Evolutionary conservation across 1,139 yeast genomes (phyloP).

Genomic region (Debaryomyces udenii): DNA sequence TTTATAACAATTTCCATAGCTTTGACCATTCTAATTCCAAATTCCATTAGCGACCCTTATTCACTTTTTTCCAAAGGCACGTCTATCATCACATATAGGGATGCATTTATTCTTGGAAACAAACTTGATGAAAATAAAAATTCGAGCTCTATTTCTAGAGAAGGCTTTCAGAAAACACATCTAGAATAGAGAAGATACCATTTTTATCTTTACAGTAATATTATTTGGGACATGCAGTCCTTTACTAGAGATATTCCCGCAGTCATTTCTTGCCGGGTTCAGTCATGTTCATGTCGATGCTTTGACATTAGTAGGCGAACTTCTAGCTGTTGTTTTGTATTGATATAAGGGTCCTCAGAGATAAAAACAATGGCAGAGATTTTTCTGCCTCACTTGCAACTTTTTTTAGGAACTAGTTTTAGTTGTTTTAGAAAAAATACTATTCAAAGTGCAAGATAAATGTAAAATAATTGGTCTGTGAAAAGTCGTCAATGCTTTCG

Average conservation of each 20-base stretch:
- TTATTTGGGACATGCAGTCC: constrained; percentile 11
- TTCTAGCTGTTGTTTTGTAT: constrained; percentile 7
- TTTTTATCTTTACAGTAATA: constrained; percentile 4
- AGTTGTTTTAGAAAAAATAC: constrained; percentile 4
- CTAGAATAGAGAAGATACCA: constrained; percentile 9
- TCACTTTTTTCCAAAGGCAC: constrained; percentile 3
- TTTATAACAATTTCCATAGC: constrained; percentile 6
- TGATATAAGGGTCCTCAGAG: constrained; percentile 7
- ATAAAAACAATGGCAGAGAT: constrained; percentile 6
- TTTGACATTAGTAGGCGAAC: constrained; percentile 7
- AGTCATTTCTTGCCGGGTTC: constrained; percentile 5
- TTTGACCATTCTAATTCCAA: constrained; percentile 3
- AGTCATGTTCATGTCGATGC: constrained; percentile 9
- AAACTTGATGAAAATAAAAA: constrained; percentile 1
- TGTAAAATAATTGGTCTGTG: constrained; percentile 9
- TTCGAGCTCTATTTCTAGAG: neutral
- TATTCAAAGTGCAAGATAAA: no score
- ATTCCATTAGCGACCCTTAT: constrained; percentile 4
- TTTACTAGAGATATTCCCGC: constrained; percentile 8
- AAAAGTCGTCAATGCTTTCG: constrained; percentile 8
- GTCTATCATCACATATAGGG: constrained; percentile 4
- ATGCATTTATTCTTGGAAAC: neutral
- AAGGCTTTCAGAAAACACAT: neutral
- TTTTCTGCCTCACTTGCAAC: constrained; percentile 7
- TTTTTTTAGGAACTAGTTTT: constrained; percentile 5